phyloP scores from a whole-genome alignment of 176 grass and related monocot genomes.

The Dactylis glomerata region DNA sequence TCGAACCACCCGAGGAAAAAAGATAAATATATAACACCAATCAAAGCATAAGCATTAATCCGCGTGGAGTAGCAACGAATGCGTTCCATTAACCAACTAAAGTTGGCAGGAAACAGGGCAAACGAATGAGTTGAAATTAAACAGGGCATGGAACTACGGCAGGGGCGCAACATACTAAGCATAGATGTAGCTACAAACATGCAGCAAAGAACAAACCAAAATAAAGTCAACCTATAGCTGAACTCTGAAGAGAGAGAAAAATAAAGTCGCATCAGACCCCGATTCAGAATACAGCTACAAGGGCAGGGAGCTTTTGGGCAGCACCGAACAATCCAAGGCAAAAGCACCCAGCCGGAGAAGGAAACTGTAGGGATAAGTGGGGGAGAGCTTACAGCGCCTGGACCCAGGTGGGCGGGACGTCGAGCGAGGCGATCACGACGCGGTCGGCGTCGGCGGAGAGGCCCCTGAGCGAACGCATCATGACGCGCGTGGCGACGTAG shows the following conservation, averaged over 20 bases:
- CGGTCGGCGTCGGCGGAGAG: constrained; percentile 57
- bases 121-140: neutral
- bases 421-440: constrained; percentile 80
- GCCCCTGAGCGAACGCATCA: constrained; percentile 70
- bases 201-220: neutral
- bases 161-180: neutral
- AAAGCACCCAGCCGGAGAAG: neutral
- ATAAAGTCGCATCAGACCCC: neutral
- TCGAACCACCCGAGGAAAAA: neutral
- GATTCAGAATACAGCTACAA: neutral
- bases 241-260: neutral
- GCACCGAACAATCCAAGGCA: neutral
- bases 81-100: neutral
- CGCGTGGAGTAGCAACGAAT: neutral
- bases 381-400: constrained; percentile 49
- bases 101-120: neutral
- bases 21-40: neutral
- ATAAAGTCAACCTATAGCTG: neutral
- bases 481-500: constrained; percentile 92
- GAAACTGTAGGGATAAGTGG: neutral
- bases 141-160: neutral
- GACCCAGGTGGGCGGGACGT: constrained; percentile 70
- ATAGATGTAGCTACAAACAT: neutral
- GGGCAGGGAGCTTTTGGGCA: neutral
- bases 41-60: neutral